Base-by-base conservation (phyloP, 768 basidiomycete genomes). In the Kwoniella sp. region DNA sequence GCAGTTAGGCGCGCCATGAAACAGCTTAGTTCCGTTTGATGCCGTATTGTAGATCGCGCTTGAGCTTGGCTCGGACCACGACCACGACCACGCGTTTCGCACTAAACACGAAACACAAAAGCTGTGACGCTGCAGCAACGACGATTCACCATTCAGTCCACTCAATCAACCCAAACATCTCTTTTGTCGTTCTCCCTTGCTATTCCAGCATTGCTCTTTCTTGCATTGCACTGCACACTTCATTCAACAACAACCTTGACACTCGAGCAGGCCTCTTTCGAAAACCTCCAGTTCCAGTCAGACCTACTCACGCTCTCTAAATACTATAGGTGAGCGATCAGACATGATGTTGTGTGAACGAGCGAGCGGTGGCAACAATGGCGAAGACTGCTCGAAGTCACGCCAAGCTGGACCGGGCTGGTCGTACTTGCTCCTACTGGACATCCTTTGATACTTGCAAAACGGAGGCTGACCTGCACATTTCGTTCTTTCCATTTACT, bases 271-370 rank as follows among this genome's bases (percentile, higher is more conserved):
- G 61, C 41, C 61, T 62, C 61, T 45, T 55, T 25, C 47, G 25
- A 31, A 41, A 20, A 31, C 22, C 20, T 20, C 11, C 13, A 12
- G 4, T 23, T 51, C 11, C 23, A 30, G 53, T 30, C 52, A 45
- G 61, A 55, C 61, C 61, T 62, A 34, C 26, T 28, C 47, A 62
- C 61, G 41, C 61, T 62, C 61, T 37, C 61, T 62, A 11, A 20
- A 34, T 38, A 25, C 9, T 9, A 3, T 45, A 20, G 17, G 41
- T 45, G 4, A 45, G 41, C 17, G 4, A 45, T 11, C 41, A 17
- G 11, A 17, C 20, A 5, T 34, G 7, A 45, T 17, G 4, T 45
- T 17, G 41, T 17, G 41, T 45, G 11, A 45, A 17, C 11, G 41
- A 45, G 41, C 11, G 41, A 45, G 41, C 8, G 17, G 41, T 45